Evolutionary conservation across 352 stramenopile species (phyloP).

Genomic region (Phytophthora foliorum): DNA sequence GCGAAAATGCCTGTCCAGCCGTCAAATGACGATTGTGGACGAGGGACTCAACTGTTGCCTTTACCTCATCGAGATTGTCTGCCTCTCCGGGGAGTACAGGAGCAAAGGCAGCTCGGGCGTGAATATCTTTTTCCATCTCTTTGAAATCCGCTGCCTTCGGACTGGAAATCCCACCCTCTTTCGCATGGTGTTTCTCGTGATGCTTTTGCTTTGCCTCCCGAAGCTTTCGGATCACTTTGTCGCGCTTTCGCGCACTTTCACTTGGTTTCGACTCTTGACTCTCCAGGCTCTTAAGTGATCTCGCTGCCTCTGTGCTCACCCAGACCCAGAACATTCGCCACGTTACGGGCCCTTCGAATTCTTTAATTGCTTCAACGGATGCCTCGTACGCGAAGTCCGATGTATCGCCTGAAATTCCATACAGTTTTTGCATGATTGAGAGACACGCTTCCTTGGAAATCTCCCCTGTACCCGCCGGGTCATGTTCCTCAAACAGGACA

Average conservation of each 20-base stretch:
- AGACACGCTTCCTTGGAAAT: constrained; percentile 82
- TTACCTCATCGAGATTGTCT: constrained; percentile 51
- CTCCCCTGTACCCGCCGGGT: constrained; percentile 57
- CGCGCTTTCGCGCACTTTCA: constrained; percentile 32
- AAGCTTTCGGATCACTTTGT: constrained; percentile 34
- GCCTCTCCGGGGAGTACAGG: constrained; percentile 32
- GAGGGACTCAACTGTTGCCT: constrained; percentile 73
- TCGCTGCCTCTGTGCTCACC: constrained; percentile 81
- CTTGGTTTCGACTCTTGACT: constrained; percentile 7
- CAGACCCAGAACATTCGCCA: constrained; percentile 90
- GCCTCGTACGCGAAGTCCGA: constrained; percentile 72
- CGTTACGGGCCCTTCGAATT: constrained; percentile 73
- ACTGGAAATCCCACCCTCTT: constrained; percentile 4
- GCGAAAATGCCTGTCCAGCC: constrained; percentile 69
- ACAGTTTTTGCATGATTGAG: constrained; percentile 79
- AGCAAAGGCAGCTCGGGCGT: constrained; percentile 36
- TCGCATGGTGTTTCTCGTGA: constrained; percentile 27
- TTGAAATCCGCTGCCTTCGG: constrained; percentile 14
- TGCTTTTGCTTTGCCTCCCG: constrained; percentile 37
- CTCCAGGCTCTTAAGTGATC: constrained; percentile 72
- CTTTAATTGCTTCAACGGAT: constrained; percentile 65
- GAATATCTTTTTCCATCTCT: constrained; percentile 37
- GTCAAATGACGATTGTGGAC: constrained; percentile 66
- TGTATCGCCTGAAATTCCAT: constrained; percentile 70
- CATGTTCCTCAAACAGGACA: constrained; percentile 89